Base-by-base conservation (phyloP, 345 rosid species). In the Carallia brachiata region DNA sequence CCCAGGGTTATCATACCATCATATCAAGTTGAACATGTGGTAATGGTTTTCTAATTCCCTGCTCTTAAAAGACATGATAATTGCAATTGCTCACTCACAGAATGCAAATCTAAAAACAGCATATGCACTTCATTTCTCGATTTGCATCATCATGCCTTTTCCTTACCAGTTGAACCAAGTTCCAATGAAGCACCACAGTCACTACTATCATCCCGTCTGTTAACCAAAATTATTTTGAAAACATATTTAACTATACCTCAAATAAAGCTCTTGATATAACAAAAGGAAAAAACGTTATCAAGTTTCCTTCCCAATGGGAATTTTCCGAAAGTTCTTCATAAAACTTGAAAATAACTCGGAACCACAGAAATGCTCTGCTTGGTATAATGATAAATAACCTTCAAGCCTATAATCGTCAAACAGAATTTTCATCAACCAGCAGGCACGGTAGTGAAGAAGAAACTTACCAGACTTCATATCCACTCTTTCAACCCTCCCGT, bases 391-490 rank as follows among this genome's bases (percentile, higher is more conserved):
- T 44, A 16, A 44, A 12, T 10, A 44, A 40, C 48, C 13, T 27
- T 63, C 6, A 50, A 8, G 5, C 50, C 53, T 44, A 28, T 27
- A 63, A 23, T 40, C 15, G 13, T 23, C 31, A 27, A 3, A 19
- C 52, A 54, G 23, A 48, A 60, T 10, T 47, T 36, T 53, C 47
- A 52, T 9, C 7, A 6, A 48, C 19, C 23, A 48, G 57, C 37
- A 52, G 2, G 31, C 2, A 32, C 0, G 17, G 16, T 15, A 57
- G 34, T 15, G 47, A 3, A 52, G 54, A 39, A 52, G 56, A 56
- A 66, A 75, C 84, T 85, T 78, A 91, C 97, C 98, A 80, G 97
- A 86, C 81, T 91, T 94, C 96, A 94, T 87, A 71, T 94, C 96
- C 72, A 94, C 97, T 65, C 92, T 79, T 71, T 94, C 97, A 8